phyloP scores from a whole-genome alignment of 331 rosid species.

The Acacia pycnantha region DNA sequence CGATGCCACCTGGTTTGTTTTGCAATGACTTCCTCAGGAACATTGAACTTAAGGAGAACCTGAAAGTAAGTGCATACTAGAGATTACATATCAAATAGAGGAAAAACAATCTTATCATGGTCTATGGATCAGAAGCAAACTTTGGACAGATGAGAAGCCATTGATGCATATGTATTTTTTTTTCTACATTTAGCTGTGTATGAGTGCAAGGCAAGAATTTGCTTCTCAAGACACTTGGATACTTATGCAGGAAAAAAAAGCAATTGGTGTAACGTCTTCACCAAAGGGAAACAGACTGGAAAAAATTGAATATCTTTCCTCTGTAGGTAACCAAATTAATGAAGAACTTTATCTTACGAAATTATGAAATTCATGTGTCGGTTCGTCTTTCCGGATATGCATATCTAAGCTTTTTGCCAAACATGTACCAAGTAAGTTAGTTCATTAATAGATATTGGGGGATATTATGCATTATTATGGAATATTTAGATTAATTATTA shows the following conservation, averaged over 20 bases:
- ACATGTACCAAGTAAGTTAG: neutral
- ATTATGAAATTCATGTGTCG: constrained; percentile 8
- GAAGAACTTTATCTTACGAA: constrained; percentile 8
- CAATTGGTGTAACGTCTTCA: neutral
- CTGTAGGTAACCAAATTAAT: constrained; percentile 15
- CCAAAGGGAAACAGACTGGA: neutral
- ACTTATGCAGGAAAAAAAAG: constrained; percentile 5
- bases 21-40: constrained; percentile 83
- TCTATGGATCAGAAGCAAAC: constrained; percentile 2
- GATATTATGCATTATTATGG: too few species aligned
- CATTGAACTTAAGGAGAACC: constrained; percentile 95
- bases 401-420: constrained; percentile 10
- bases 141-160: constrained; percentile 21
- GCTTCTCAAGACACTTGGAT: neutral
- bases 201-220: constrained; percentile 13
- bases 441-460: neutral
- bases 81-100: constrained; percentile 11
- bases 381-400: neutral
- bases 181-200: neutral
- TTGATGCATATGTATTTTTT: neutral
- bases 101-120: constrained; percentile 14
- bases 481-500: too few species aligned
- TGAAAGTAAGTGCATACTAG: constrained; percentile 33
- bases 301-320: constrained; percentile 4
- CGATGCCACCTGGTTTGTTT: constrained; percentile 99